These are phyloP conservation scores for Byssochlamys sp. DNA, from an alignment of 2,329 filamentous ascomycete species.

Conservation along the genomic window DNA sequence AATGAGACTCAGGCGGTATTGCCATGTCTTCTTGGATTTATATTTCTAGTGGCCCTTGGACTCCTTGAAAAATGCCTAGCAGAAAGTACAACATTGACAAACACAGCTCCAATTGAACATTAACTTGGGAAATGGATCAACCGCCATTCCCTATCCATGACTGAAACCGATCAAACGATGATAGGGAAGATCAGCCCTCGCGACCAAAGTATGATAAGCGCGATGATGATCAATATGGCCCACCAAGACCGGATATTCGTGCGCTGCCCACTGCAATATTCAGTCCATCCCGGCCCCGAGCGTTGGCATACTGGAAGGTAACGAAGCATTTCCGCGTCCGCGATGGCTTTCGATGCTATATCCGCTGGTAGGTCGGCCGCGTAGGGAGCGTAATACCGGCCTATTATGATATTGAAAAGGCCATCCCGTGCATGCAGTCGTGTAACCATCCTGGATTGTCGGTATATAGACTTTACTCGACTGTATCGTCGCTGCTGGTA, in stretches of 20 bases:
- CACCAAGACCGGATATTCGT: background rate
- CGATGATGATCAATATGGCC: background rate
- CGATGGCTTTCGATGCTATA: constrained; percentile 10
- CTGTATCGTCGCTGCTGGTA: constrained; percentile 8
- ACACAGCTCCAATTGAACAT: background rate
- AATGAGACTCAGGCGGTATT: background rate
- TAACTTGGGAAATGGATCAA: too few species aligned
- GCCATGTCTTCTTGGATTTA: background rate
- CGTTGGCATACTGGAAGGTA: background rate
- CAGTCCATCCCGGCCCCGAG: background rate
- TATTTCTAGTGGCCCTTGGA: background rate
- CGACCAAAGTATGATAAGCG: background rate
- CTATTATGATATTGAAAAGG: constrained; percentile 9
- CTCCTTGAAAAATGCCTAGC: too few species aligned
- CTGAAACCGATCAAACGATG: background rate
- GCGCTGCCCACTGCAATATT: background rate
- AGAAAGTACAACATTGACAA: background rate
- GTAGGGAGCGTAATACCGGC: constrained; percentile 13
- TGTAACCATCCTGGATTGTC: constrained; percentile 6
- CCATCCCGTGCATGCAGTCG: constrained; percentile 14
- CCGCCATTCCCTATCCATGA: too few species aligned
- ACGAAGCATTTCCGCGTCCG: constrained; percentile 2
- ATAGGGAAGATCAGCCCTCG: background rate
- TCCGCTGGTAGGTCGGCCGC: constrained; percentile 7
- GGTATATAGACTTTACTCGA: constrained; percentile 9